Evolutionary conservation across 768 basidiomycete species (phyloP).

Genomic region (Scleroderma bovista): DNA sequence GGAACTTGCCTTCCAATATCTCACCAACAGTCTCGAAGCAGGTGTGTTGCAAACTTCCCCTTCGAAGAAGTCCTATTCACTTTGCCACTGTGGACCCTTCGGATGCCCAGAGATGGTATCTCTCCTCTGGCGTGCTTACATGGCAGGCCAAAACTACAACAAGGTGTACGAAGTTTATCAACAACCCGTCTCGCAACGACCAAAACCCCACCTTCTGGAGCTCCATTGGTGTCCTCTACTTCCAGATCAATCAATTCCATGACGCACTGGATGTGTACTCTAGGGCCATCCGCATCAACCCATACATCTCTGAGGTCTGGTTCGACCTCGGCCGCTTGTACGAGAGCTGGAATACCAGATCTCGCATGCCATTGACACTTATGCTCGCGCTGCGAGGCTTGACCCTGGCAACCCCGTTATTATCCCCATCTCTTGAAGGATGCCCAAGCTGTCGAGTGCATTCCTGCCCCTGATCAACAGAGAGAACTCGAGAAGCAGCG

Average conservation of each 20-base stretch:
- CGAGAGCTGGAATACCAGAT: slow-evolving; percentile 98
- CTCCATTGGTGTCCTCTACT: slow-evolving; percentile 97
- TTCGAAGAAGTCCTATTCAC: background rate
- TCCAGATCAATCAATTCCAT: slow-evolving; percentile 99
- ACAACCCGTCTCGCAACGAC: slow-evolving; percentile 97
- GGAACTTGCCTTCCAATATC: slow-evolving; percentile 86
- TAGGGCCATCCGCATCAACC: slow-evolving; percentile 96
- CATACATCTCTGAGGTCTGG: slow-evolving; percentile 79
- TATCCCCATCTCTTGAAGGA: slow-evolving; percentile 73
- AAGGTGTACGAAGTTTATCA: slow-evolving; percentile 99
- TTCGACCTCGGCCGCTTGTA: slow-evolving; percentile 96
- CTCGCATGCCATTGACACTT: slow-evolving; percentile 97
- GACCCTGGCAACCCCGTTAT: slow-evolving; percentile 84
- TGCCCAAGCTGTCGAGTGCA: slow-evolving; percentile 70
- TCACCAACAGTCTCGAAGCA: slow-evolving; percentile 93
- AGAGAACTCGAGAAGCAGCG: too few relatives aligned
- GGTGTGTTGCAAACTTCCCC: slow-evolving; percentile 44
- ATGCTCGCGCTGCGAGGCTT: slow-evolving; percentile 89
- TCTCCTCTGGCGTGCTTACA: slow-evolving; percentile 96
- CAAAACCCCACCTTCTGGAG: slow-evolving; percentile 99
- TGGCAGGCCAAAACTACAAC: slow-evolving; percentile 98
- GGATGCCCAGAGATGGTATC: slow-evolving; percentile 99
- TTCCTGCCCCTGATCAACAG: too few relatives aligned
- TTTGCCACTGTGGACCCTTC: slow-evolving; percentile 58
- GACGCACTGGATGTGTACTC: slow-evolving; percentile 99